Evolutionary conservation across 2,329 filamentous ascomycete genomes (phyloP), one percentile per base, ranked within the genome.

Genomic region (Thyridium curvatum): DNA sequence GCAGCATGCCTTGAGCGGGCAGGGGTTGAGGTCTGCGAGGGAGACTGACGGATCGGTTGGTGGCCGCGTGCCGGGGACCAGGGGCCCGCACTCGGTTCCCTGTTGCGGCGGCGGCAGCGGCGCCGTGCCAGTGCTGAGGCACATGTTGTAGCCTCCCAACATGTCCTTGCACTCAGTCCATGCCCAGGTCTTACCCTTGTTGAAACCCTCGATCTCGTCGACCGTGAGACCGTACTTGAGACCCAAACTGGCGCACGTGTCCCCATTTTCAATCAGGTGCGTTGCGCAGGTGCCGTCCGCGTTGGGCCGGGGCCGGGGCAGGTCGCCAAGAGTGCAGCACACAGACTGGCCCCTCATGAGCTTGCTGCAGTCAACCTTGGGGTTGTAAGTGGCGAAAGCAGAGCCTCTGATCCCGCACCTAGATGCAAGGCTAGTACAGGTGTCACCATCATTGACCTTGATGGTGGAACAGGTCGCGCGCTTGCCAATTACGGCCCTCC

Each of bases 141-240:
- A 65, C 6, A 65, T 60, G 3, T 41, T 41, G n/a, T 48, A 43
- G 4, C 47, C 50, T 0, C 49, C 34, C 26, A 48, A 45, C 4
- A 63, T 47, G 7, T 46, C 43, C 30, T 35, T 41, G 32, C 62
- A 66, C 12, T 59, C 60, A 7, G 39, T 46, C 52, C 59, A 66
- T 5, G 12, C 60, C 61, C 61, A 66, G 0, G 61, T 64, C 34
- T 60, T 49, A 38, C 55, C 59, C 32, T 39, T 35, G 49, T 66
- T 66, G 12, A 51, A 51, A 9, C 39, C 18, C 21, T 44, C 40
- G 4, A 48, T 35, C 3, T 37, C n/a, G 12, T 32, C 34, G 10
- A 37, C 31, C 10, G 38, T 42, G 4, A 48, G n/a, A 14, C 29
- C 29, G 38, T 45, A 35, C 3, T 16, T 4, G 8, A 45, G 46